Evolutionary conservation across 768 basidiomycete species (phyloP).

Genomic region (Hygrophorus pudorinus): DNA sequence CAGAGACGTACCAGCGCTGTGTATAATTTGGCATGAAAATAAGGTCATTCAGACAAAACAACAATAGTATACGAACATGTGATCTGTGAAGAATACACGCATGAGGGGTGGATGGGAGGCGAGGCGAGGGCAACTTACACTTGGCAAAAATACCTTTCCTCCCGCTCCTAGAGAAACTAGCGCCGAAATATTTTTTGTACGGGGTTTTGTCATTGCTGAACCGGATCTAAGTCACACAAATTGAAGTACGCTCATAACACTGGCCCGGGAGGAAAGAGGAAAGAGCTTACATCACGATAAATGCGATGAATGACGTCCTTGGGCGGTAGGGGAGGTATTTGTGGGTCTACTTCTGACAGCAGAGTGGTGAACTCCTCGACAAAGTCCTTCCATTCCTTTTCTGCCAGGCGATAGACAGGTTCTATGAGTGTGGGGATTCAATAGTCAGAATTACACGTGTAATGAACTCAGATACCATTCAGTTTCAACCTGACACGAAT

Average conservation of each 20-base stretch:
- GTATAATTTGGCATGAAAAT: background rate
- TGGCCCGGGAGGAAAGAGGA: background rate
- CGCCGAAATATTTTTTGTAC: slow-evolving; percentile 77
- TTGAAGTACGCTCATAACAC: background rate
- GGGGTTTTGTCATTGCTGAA: slow-evolving; percentile 96
- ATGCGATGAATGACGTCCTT: slow-evolving; percentile 91
- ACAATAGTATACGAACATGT: slow-evolving; percentile 32
- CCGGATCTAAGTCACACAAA: slow-evolving; percentile 43
- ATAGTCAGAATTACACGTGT: background rate
- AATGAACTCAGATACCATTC: slow-evolving; percentile 41
- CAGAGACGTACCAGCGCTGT: background rate
- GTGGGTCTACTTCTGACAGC: slow-evolving; percentile 63
- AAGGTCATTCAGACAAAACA: background rate
- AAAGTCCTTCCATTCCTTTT: slow-evolving; percentile 86
- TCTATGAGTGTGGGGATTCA: slow-evolving; percentile 30
- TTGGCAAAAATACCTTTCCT: slow-evolving; percentile 83
- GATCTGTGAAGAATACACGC: slow-evolving; percentile 31
- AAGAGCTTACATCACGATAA: slow-evolving; percentile 67
- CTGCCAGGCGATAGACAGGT: slow-evolving; percentile 70
- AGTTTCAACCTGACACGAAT: slow-evolving; percentile 63
- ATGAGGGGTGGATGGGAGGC: background rate
- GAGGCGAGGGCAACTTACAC: slow-evolving; percentile 40
- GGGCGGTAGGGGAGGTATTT: slow-evolving; percentile 81
- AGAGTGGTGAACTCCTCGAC: slow-evolving; percentile 59
- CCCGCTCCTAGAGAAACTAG: slow-evolving; percentile 82